Percentiles rank a stretch among this genome's conserved stretches.
Evolutionary conservation across 148 eudicot genomes (phyloP).

Genomic region (Pharnaceum exiguum): DNA sequence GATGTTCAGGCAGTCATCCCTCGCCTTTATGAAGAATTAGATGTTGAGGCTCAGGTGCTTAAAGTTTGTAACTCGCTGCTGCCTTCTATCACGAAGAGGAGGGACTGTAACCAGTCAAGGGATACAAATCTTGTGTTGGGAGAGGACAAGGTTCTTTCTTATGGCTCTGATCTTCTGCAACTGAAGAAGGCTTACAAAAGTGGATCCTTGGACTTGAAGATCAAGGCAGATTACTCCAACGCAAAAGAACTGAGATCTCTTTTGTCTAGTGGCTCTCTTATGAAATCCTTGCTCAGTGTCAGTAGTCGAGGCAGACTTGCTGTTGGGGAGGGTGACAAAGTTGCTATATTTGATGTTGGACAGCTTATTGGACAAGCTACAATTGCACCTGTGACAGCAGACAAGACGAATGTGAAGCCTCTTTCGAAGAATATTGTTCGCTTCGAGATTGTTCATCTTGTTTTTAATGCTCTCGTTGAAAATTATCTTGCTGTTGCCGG

Average conservation of each 20-base stretch:
- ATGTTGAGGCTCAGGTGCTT: conserved; percentile 75
- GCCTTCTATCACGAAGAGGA: conserved; percentile 65
- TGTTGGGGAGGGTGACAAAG: conserved; percentile 99
- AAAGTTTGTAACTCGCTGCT: conserved; percentile 64
- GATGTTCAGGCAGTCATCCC: conserved; percentile 70
- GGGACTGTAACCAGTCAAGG: conserved; percentile 64
- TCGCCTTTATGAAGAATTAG: conserved; percentile 70
- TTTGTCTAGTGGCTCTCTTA: conserved; percentile 84
- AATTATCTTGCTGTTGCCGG: conserved; percentile 97
- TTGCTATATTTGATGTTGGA: conserved; percentile 97
- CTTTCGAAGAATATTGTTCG: conserved; percentile 91
- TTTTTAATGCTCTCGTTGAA: conserved; percentile 82
- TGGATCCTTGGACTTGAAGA: conserved; percentile 91
- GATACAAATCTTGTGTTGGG: conserved; percentile 56
- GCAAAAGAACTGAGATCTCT: conserved; percentile 90
- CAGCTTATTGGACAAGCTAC: conserved; percentile 99
- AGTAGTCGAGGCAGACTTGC: conserved; percentile 94
- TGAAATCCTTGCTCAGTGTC: conserved; percentile 92
- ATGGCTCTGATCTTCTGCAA: conserved; percentile 71
- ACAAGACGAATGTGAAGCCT: conserved; percentile 97
- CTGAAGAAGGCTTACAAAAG: conserved; percentile 97
- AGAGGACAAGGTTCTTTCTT: conserved; percentile 60
- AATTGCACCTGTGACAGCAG: conserved; percentile 90
- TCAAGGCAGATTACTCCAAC: conserved; percentile 94
- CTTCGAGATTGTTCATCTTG: conserved; percentile 95